A percentile compares a stretch with the other conserved stretches of the same genome.
Conservation (phyloP, 2,329 filamentous ascomycete species). For the Escovopsis sp. region DNA sequence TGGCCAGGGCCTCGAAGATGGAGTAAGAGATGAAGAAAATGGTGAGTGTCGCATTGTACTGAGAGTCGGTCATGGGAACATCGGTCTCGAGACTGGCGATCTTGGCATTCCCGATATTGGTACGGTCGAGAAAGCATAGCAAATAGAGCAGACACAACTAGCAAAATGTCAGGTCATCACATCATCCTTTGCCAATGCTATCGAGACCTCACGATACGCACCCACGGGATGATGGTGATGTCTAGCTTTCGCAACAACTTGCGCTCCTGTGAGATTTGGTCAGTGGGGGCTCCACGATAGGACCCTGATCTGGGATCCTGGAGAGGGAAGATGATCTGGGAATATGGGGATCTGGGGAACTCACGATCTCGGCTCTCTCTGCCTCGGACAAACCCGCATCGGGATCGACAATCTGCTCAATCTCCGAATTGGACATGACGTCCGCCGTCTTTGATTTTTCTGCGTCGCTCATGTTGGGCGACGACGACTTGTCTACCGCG, state of each 20-base stretch:
- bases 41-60: slow-evolving; percentile 63
- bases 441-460: slow-evolving; percentile 17
- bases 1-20: slow-evolving; percentile 63
- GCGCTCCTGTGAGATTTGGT: slow-evolving; percentile 33
- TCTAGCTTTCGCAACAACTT: slow-evolving; percentile 49
- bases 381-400: slow-evolving; percentile 51
- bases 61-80: slow-evolving; percentile 42
- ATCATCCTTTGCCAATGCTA: background rate
- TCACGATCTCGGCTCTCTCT: slow-evolving; percentile 46
- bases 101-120: slow-evolving; percentile 62
- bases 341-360: slow-evolving; percentile 10
- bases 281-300: background rate
- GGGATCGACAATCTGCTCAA: slow-evolving; percentile 18
- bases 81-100: slow-evolving; percentile 31
- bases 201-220: slow-evolving; percentile 11
- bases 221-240: slow-evolving; percentile 44
- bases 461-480: slow-evolving; percentile 18
- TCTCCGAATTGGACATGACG: slow-evolving; percentile 15
- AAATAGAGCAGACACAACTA: slow-evolving; percentile 57
- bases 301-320: too few species aligned
- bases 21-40: slow-evolving; percentile 83
- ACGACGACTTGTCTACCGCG: background rate
- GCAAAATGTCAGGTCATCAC: slow-evolving; percentile 1
- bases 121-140: slow-evolving; percentile 59
- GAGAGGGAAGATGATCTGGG: too few species aligned